Evolutionary conservation across 345 rosid species (phyloP), one percentile per base, ranked within the genome.

Genomic region (Aquilaria sinensis): DNA sequence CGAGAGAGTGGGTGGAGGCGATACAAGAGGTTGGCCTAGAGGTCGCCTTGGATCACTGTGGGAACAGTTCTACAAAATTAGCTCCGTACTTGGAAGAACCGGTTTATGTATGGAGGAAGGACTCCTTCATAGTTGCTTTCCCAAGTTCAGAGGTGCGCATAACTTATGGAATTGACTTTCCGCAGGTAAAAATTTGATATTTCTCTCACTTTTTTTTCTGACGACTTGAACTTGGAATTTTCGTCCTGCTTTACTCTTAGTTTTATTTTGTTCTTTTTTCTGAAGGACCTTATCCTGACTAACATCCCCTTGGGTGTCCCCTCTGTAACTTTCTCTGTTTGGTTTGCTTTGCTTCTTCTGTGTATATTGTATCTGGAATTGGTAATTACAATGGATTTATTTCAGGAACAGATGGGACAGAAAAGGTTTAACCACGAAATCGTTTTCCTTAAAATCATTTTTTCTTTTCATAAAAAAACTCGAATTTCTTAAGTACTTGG

Each of bases 141-240:
- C 98, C 97, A 1, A 78, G 83, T n/a, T 57, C 75, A 15, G 66
- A 75, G 61, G 77, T 89, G 78, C 88, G 64, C 29, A 63, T 89
- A 55, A 81, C 84, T 66, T 88, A 79, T 70, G 97, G 94, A 75
- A 90, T 93, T 67, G 79, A 93, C 74, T 87, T 93, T 72, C 80
- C 86, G 41, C 80, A 80, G 96, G 97, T 87, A 68, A 9, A 37
- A 2, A 23, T 1, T 23, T 23, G 23, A 23, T 23, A 23, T 23
- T 23, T 23, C 23, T 23, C 23, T 0, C 30, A 10, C 34, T 15
- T 11, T 47, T 49, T 49, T 6, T 2, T 13, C 3, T 15, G 14
- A 29, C 12, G 12, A 6, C 31, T 23, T 12, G 55, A n/a, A 14
- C 7, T 10, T 37, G 43, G 43, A 52, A 13, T 6, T 56, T 54